These are phyloP conservation scores for Tetrapyrgos nigripes DNA, from an alignment of 1,284 basidiomycete genomes.

Conservation along the genomic window DNA sequence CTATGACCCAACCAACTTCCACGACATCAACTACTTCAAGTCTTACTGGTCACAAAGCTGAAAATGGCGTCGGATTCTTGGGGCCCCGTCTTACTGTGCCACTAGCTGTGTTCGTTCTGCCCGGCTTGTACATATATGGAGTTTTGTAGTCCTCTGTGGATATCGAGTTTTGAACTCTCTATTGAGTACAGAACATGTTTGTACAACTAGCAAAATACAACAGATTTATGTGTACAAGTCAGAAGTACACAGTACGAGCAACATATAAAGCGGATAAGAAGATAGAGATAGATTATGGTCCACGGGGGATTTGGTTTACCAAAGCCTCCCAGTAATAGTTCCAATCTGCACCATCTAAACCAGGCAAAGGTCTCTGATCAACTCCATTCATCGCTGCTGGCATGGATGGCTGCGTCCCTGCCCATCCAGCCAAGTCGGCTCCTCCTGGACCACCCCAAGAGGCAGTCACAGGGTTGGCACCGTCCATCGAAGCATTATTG, in stretches of 20 bases:
- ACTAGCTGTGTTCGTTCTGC: background rate
- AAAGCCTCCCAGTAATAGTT: conserved; percentile 85
- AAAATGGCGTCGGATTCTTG: background rate
- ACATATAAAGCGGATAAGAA: conserved; percentile 2
- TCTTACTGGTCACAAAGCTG: background rate
- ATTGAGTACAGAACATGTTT: too few species aligned
- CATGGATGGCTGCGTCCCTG: conserved; percentile 42
- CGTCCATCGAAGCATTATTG: conserved; percentile 66
- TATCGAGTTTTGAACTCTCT: too few species aligned
- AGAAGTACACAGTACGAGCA: background rate
- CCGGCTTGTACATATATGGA: background rate
- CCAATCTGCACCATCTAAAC: conserved; percentile 74
- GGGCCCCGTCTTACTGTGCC: too few species aligned
- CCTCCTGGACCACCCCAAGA: conserved; percentile 69
- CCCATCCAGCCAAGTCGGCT: conserved; percentile 66
- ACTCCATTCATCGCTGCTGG: conserved; percentile 32
- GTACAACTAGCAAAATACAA: background rate
- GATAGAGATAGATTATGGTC: background rate
- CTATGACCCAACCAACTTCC: too few species aligned
- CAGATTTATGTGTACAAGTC: background rate
- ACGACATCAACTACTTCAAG: background rate
- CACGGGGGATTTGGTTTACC: conserved; percentile 71
- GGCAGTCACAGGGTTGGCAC: conserved; percentile 51
- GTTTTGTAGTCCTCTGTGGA: background rate
- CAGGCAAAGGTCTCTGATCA: conserved; percentile 51